These are phyloP conservation scores for Cyamopsis tetragonoloba DNA, from an alignment of 306 rosid genomes.

Conservation along the genomic window DNA sequence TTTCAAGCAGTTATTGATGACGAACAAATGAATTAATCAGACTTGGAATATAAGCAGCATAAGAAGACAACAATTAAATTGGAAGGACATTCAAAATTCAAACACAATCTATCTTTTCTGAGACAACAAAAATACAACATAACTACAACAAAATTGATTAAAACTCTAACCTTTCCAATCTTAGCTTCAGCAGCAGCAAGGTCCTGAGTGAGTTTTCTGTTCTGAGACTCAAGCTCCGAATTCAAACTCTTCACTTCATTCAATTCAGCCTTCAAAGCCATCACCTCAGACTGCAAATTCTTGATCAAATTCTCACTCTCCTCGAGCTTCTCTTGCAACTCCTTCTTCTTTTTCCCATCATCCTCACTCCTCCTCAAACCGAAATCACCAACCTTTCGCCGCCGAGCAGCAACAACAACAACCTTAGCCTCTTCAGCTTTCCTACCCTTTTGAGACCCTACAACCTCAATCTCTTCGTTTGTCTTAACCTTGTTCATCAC, in stretches of 20 bases:
- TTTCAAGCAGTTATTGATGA: constrained; percentile 4
- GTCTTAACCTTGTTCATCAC: constrained; percentile 41
- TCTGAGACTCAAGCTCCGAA: constrained; percentile 56
- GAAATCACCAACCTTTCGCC: constrained; percentile 35
- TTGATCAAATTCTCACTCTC: constrained; percentile 52
- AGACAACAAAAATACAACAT: constrained; percentile 5
- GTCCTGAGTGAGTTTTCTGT: constrained; percentile 47
- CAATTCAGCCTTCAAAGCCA: constrained; percentile 64
- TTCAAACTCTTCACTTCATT: constrained; percentile 50
- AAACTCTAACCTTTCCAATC: constrained; percentile 49
- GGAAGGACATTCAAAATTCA: not conserved
- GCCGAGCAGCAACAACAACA: constrained; percentile 34
- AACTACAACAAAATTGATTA: not conserved
- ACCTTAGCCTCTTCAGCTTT: constrained; percentile 40
- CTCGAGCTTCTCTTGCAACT: constrained; percentile 44
- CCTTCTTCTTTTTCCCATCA: constrained; percentile 35
- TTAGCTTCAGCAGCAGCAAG: constrained; percentile 77
- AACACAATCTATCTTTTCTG: not conserved
- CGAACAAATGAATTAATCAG: not conserved
- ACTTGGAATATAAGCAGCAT: not conserved
- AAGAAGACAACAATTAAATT: not conserved
- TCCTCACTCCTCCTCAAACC: constrained; percentile 40
- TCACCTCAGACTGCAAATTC: constrained; percentile 55
- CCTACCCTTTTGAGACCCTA: constrained; percentile 49
- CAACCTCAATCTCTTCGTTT: constrained; percentile 33